Conservation (phyloP, 768 basidiomycete genomes). For the Antrodiella citrinella region DNA sequence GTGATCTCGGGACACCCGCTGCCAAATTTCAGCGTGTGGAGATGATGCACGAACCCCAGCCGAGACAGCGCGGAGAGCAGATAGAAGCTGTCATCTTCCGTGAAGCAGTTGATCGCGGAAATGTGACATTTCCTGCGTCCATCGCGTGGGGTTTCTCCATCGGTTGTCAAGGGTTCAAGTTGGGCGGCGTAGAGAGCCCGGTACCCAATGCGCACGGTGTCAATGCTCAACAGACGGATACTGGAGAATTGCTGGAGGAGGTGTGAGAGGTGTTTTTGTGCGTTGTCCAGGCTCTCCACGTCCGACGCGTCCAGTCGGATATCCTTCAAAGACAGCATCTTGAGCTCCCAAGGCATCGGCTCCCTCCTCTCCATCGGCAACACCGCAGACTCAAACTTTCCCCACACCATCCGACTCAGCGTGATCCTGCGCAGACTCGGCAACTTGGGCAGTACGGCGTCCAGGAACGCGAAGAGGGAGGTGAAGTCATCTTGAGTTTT, state of each 20-base stretch:
- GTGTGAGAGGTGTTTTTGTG: not conserved
- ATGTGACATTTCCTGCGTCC: not conserved
- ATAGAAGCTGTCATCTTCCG: not conserved
- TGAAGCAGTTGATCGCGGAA: not conserved
- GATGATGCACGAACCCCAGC: not conserved
- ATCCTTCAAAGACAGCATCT: not conserved
- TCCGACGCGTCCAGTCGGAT: not conserved
- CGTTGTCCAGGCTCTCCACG: not conserved
- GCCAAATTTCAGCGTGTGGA: not conserved
- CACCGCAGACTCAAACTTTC: not conserved
- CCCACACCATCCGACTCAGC: not conserved
- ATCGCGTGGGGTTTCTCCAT: not conserved
- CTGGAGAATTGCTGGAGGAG: not conserved
- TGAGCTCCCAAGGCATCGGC: not conserved
- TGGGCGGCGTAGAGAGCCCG: not conserved
- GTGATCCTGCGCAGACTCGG: not conserved
- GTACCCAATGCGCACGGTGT: not conserved
- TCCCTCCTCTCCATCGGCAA: not conserved
- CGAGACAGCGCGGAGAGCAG: not conserved
- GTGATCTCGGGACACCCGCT: not conserved
- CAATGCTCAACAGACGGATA: not conserved
- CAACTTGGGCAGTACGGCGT: not conserved
- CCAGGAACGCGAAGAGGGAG: not conserved
- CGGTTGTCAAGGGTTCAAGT: not conserved
- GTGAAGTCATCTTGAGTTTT: not conserved